phyloP scores from a whole-genome alignment of 768 basidiomycete species.

The Russula griseocarnosa region DNA sequence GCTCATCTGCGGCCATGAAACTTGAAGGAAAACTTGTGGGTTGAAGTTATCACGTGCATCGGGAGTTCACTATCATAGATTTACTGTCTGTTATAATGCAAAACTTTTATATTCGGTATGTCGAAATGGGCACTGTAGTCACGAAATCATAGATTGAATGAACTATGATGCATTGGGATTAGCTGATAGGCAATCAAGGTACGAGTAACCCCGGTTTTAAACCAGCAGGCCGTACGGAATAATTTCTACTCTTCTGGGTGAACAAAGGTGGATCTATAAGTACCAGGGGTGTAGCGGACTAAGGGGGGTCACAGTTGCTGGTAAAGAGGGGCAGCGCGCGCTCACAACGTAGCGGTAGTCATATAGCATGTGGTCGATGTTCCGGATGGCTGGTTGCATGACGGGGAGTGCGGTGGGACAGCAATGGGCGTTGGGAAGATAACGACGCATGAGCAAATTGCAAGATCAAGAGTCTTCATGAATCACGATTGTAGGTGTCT shows the following conservation, averaged over 20 bases:
- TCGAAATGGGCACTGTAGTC: too few species aligned
- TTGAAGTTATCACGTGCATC: neutral
- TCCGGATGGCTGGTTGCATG: too few species aligned
- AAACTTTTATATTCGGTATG: too few species aligned
- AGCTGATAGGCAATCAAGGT: neutral
- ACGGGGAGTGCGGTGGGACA: neutral
- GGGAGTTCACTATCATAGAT: too few species aligned
- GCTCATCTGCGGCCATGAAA: neutral
- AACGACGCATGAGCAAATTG: slow-evolving; percentile 11
- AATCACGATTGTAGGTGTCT: slow-evolving; percentile 43
- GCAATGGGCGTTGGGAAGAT: neutral
- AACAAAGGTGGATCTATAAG: neutral
- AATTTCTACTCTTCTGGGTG: neutral
- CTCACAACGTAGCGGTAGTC: neutral
- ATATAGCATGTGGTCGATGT: neutral
- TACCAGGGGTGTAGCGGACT: neutral
- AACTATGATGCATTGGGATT: neutral
- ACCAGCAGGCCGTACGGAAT: too few species aligned
- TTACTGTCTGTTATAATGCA: too few species aligned
- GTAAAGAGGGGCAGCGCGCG: neutral
- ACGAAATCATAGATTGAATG: too few species aligned
- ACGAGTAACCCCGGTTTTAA: too few species aligned
- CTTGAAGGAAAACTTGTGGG: neutral
- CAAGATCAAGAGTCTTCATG: slow-evolving; percentile 50
- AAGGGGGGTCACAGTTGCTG: neutral